phyloP scores from a whole-genome alignment of 2,329 filamentous ascomycete genomes.

The Lasiodiplodia sp. region DNA sequence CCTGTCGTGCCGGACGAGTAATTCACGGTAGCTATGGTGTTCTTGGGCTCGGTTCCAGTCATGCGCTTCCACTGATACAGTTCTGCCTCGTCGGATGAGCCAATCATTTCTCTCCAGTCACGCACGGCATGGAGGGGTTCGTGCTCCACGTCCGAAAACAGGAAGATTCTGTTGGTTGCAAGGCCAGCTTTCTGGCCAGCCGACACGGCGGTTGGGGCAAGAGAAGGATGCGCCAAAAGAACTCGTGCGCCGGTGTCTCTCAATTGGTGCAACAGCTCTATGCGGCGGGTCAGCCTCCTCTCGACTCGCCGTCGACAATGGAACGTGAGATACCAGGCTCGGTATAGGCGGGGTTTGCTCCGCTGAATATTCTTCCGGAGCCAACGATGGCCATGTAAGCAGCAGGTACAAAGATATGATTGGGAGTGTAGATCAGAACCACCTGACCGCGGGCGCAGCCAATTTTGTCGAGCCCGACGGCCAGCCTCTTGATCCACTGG shows the following conservation, averaged over 20 bases:
- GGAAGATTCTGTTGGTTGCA: conserved; percentile 64
- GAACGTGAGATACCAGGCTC: conserved; percentile 32
- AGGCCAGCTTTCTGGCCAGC: conserved; percentile 69
- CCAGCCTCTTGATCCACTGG: conserved; percentile 76
- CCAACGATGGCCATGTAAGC: conserved; percentile 77
- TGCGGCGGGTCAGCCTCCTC: conserved; percentile 39
- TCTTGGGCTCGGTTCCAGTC: conserved; percentile 55
- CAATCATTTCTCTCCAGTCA: conserved; percentile 71
- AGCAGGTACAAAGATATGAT: conserved; percentile 75
- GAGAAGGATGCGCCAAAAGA: conserved; percentile 67
- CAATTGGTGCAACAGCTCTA: conserved; percentile 79
- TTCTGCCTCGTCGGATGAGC: conserved; percentile 58
- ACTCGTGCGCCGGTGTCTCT: conserved; percentile 73
- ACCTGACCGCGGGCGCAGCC: conserved; percentile 74
- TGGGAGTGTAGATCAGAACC: conserved; percentile 77
- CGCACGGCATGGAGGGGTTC: conserved; percentile 48
- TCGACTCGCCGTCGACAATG: not conserved
- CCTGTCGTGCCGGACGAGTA: conserved; percentile 84
- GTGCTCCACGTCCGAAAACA: conserved; percentile 60
- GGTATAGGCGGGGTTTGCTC: conserved; percentile 75
- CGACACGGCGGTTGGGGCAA: conserved; percentile 69
- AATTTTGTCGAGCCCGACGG: conserved; percentile 68
- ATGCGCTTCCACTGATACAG: conserved; percentile 70
- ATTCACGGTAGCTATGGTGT: conserved; percentile 73
- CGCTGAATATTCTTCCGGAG: conserved; percentile 80